Base-by-base conservation (phyloP, 208 protist species). In the Leishmania martiniquensis region DNA sequence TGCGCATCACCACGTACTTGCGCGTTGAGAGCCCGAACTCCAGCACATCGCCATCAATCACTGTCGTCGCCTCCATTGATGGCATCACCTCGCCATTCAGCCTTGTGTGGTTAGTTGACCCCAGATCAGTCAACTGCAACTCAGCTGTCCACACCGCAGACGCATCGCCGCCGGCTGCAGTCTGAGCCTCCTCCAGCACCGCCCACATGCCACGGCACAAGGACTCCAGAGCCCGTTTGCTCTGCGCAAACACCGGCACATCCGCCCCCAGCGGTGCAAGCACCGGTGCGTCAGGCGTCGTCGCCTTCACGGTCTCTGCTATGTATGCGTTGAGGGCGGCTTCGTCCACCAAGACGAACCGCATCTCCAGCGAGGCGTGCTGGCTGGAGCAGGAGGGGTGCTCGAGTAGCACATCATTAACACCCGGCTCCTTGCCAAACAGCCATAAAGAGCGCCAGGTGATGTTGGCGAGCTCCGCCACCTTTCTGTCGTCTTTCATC, bases 321-420 rank as follows among this genome's bases (percentile, higher is more conserved):
- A 81, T n/a, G 52, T 42, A 77, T 0, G 57, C 60, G 57, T 42
- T 10, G 37, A 89, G 12, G 13, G 67, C 25, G 0, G 62, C 73
- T 32, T 83, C 76, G 55, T 83, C 81, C 0, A 66, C 44, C n/a
- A 86, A 52, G n/a, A 78, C 75, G 75, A 97, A 97, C 20, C 85
- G 78, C 62, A 93, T 86, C 65, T 92, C 85, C 12, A 97, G 52
- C 0, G 84, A 87, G 12, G 93, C 93, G 81, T 97, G 93, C 72
- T 97, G 93, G 1, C 75, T 74, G 17, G 93, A 97, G 81, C 93
- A 97, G 76, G 90, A 94, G 0, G 87, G 87, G 86, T 97, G 93
- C 25, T 91, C 91, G 0, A 93, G 76, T 10, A 71, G 75, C 37
- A 95, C 80, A 73, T 97, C 91, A 72, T 89, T 93, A 34, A 94